Evolutionary conservation across 768 basidiomycete genomes (phyloP), one percentile per base, ranked within the genome.

Genomic region (Rhodosporidiobolus odoratus): DNA sequence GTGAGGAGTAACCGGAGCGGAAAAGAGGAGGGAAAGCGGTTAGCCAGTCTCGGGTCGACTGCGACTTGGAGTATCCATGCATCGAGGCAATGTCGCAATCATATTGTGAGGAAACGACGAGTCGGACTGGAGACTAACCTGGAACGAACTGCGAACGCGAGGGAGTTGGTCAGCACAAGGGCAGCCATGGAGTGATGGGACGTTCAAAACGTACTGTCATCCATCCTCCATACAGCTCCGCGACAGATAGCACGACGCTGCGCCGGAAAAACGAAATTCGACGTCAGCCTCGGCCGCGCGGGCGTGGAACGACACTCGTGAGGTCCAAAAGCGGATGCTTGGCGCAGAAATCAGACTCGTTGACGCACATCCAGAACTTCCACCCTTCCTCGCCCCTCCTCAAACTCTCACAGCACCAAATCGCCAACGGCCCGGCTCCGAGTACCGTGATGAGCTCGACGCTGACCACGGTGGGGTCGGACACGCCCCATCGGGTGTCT

Each of bases 381-480:
- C 81, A 78, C 27, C 87, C 84, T 4, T 86, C 52, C 88, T 34
- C 27, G 4, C 40, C 30, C 13, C 47, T 35, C 84, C 86, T 80
- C 32, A 92, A 82, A 77, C 87, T 86, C 69, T 84, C 84, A 48
- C 89, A 81, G 74, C 90, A 86, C 70, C 87, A 89, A 78, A 84
- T 86, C 77, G 88, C 88, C 64, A 92, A 77, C 0, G 90, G 88
- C 0, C 87, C 91, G 25, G 85, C 88, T 30, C 80, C 81, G 41
- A 92, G 83, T 17, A 92, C 91, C 10, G 91, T 93, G 71, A 93
- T 82, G 65, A 92, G 79, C 78, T 93, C 91, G 41, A 93, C 85
- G 10, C 90, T 87, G 54, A 93, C 89, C 61, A 92, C 83, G 2
- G 88, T 88, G 1, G 89, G 85, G 76, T 93, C 91, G 0, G 90